Base-by-base conservation (phyloP, 345 rosid genomes). In the Arabis alpina region DNA sequence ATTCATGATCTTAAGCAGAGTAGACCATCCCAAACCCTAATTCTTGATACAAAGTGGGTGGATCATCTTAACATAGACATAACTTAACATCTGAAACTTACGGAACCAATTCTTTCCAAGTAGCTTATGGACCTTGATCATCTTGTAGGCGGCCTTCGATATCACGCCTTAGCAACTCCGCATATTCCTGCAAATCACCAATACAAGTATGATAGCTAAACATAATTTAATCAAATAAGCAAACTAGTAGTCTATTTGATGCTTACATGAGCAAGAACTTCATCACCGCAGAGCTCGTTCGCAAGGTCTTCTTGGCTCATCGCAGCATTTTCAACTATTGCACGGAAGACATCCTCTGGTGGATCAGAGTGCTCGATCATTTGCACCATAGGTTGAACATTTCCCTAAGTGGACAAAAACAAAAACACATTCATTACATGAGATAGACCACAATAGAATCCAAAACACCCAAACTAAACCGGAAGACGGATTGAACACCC, bases 231-330 rank as follows among this genome's bases (percentile, higher is more conserved):
- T 15, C 4, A 49, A 37, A 13, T 23, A 72, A 24, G 47, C 28
- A 39, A 54, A 67, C 52, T 30, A 8, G 9, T 9, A 11, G 37
- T 44, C 43, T 2, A 23, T 54, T 41, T 28, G 36, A 57, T 37
- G 63, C 87, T 80, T 77, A 87, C 98, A 40, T 57, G 73, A 19
- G 79, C 86, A 54, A 93, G 85, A 76, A 32, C 87, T 58, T 85
- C 93, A 36, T 87, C 76, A 23, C 68, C 43, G 80, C 88, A 70
- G 47, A 93, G 74, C 69, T 80, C 95, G 51, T 67, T 64, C 72
- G 80, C 72, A 63, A 83, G 78, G 56, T 83, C 85, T 30, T 81
- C 83, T 50, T 79, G 43, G 57, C 55, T 79, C 55, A 57, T 51
- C 27, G 74, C 85, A 41, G 95, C 91, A 63, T 61, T 86, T 63